Conservation (phyloP, 2,329 filamentous ascomycete genomes). For the Pseudogymnoascus destructans region DNA sequence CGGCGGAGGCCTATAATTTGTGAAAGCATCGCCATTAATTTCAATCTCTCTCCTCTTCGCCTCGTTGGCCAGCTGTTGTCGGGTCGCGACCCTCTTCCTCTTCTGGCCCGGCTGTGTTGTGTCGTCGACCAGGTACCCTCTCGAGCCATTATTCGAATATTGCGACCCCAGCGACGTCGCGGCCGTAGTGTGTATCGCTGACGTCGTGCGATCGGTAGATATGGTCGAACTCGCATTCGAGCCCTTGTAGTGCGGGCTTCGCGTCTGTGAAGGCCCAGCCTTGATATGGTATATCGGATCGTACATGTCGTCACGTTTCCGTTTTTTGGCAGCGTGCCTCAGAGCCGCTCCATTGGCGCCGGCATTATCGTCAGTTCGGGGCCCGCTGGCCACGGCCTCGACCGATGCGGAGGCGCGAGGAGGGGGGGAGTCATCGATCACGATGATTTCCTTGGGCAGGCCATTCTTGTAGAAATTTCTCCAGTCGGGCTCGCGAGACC, state of each 20-base stretch:
- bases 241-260: constrained; percentile 55
- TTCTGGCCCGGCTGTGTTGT: constrained; percentile 63
- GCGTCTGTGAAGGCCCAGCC: constrained; percentile 55
- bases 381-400: constrained; percentile 30
- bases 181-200: constrained; percentile 70
- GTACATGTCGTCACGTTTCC: constrained; percentile 46
- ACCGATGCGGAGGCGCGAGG: constrained; percentile 27
- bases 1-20: constrained; percentile 73
- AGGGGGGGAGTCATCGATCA: constrained; percentile 59
- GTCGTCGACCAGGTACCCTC: constrained; percentile 52
- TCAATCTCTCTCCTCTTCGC: constrained; percentile 67
- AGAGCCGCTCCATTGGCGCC: constrained; percentile 9
- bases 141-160: constrained; percentile 42
- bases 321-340: constrained; percentile 62
- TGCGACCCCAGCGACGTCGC: constrained; percentile 71
- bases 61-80: constrained; percentile 70
- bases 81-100: constrained; percentile 64
- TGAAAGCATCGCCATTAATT: constrained; percentile 54
- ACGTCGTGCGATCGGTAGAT: constrained; percentile 74
- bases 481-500: constrained; percentile 56
- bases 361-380: constrained; percentile 23
- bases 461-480: constrained; percentile 71
- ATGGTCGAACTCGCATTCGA: constrained; percentile 56
- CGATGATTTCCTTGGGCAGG: constrained; percentile 70
- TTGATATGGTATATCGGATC: constrained; percentile 60